These are phyloP conservation scores for Glycine tomentella DNA, from an alignment of 306 rosid species.

Conservation along the genomic window DNA sequence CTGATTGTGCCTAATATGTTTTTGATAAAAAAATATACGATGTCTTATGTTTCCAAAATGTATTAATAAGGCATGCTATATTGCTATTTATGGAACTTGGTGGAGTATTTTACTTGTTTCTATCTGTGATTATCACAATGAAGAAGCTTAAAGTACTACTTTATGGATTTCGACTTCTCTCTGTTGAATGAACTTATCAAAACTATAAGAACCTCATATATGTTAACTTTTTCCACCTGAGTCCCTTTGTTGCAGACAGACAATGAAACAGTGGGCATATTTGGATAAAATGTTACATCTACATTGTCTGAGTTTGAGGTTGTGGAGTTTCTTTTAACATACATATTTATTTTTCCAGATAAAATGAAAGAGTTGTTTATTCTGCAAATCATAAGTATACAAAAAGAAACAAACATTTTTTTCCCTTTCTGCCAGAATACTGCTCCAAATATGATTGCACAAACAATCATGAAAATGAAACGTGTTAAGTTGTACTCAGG, in stretches of 20 bases:
- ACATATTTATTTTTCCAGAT: constrained; percentile 8
- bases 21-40: neutral
- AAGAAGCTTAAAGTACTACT: neutral
- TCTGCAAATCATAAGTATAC: constrained; percentile 37
- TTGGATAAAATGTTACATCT: constrained; percentile 9
- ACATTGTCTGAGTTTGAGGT: neutral
- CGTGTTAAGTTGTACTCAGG: constrained; percentile 78
- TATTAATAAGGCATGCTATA: neutral
- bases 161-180: constrained; percentile 22
- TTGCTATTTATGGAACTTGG: constrained; percentile 9
- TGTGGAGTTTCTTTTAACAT: constrained; percentile 17
- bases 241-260: neutral
- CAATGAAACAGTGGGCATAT: neutral
- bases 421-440: constrained; percentile 88
- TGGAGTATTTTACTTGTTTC: constrained; percentile 12
- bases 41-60: neutral
- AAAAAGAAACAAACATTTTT: constrained; percentile 63
- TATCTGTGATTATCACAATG: constrained; percentile 7
- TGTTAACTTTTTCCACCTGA: constrained; percentile 10
- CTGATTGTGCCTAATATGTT: constrained; percentile 11
- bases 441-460: constrained; percentile 72
- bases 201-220: neutral
- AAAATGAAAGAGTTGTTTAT: neutral
- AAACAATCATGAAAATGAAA: constrained; percentile 64
- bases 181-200: constrained; percentile 22